Evolutionary conservation across 257 asterid species (phyloP), one percentile per base, ranked within the genome.

Genomic region (Leonotis leonurus): DNA sequence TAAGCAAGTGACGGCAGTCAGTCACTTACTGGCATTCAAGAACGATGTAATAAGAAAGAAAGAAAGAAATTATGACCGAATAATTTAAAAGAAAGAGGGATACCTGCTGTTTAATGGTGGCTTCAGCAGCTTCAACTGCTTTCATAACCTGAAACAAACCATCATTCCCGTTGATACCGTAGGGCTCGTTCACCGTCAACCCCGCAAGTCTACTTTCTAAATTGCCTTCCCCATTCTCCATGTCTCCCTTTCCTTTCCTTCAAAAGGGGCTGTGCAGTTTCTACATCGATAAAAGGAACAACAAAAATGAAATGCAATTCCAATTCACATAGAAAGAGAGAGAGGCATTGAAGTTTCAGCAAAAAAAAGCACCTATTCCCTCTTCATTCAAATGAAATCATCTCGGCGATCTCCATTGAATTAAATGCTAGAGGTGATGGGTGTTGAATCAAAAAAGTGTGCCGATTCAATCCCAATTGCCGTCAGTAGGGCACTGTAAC

Each of bases 91-190:
- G 43, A 64, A 20, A 46, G 5, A 43, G 49, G 61, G 27, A 41
- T 50, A 90, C 97, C 96, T 88, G 98, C 67, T 83, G 92, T 72
- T 90, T 90, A 68, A 90, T 87, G 64, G 95, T 85, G 67, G 78
- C 85, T 80, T 90, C 97, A 40, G 97, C 97, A 58, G 97, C 95
- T 80, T 90, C 97, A 10, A 90, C 97, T 56, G 97, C 97, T 81
- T 90, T 90, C 81, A 87, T 83, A 56, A 90, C 95, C 86, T 85
- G 95, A 83, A 83, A 83, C 67, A 85, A 62, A 39, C 90, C 95
- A 78, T 87, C 92, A 29, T 68, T 83, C 51, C 82, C 83, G 60
- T 77, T 71, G 77, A 21, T 49, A 71, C 51, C 59, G 40, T 64
- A 75, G 26, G 85, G 62, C 76, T 83, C 95, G 30, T 68, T 81